Evolutionary conservation across 345 rosid species (phyloP), one percentile per base, ranked within the genome.

Genomic region (Raphanus sativus): DNA sequence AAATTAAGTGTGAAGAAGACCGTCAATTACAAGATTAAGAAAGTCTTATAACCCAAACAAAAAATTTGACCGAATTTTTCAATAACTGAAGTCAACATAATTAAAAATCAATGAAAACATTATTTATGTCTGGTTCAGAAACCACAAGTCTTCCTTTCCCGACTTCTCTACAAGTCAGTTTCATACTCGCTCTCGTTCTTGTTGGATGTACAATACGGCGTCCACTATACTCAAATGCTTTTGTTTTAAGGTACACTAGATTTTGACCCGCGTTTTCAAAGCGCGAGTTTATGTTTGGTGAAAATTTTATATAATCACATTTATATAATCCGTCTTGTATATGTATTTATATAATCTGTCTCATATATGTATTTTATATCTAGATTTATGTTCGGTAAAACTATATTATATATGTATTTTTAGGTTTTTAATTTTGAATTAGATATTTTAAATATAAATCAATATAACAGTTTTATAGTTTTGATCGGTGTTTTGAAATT

Each of bases 51-150:
- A 59, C 33, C 5, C 32, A 50, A 45, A 62, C 7, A 65, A 21
- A 30, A 16, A 9, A 59, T 4, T 4, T 33, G 33, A 59, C n/a
- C 50, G 55, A 68, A 75, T 28, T 32, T 61, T 66, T 61, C 38
- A 34, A 9, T 50, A 15, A 25, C 12, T n/a, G 32, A 69, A 62
- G 75, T 76, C 80, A 76, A 69, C 69, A 69, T 38, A 61, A 59
- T 38, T 56, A 4, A 59, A 66, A 59, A 60, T 38, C 61, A 67
- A 59, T 4, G 36, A 32, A 30, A 32, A 30, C 6, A 13, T 24
- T 40, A 28, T 67, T 21, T 50, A 21, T 48, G 8, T 54, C 0
- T 65, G 70, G 62, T 28, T 64, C 62, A 60, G 36, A 60, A 68
- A 50, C 29, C 69, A 48, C 74, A 69, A 61, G 79, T 76, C 69